A percentile compares a stretch with the other conserved stretches of the same genome.
These are phyloP conservation scores for Artemisia argyi DNA, from an alignment of 129 eudicot species.

Conservation along the genomic window DNA sequence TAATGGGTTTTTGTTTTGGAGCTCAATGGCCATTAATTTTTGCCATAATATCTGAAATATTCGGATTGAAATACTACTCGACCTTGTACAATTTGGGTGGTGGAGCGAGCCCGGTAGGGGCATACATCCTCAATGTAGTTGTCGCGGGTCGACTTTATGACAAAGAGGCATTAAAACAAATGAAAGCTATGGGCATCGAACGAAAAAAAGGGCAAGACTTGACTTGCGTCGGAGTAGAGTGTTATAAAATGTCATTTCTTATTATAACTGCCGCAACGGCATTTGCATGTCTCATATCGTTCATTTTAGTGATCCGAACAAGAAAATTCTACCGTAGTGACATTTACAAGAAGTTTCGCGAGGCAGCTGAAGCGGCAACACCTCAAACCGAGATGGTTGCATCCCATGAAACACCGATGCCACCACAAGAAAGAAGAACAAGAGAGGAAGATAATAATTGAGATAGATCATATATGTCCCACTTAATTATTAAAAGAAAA, in stretches of 20 bases:
- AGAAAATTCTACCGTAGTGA: conserved; percentile 68
- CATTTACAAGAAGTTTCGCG: conserved; percentile 77
- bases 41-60: conserved; percentile 77
- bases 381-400: conserved; percentile 29
- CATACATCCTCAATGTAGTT: conserved; percentile 63
- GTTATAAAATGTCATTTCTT: conserved; percentile 64
- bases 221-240: conserved; percentile 58
- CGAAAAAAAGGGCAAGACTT: conserved; percentile 55
- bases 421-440: conserved; percentile 2
- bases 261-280: conserved; percentile 57
- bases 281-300: conserved; percentile 56
- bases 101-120: conserved; percentile 76
- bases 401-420: conserved; percentile 4
- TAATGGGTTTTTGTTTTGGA: conserved; percentile 86
- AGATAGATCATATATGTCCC: background rate
- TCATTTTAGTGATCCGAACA: conserved; percentile 64
- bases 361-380: conserved; percentile 15
- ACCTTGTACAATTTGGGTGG: conserved; percentile 67
- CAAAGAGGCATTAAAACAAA: conserved; percentile 53
- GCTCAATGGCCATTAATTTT: conserved; percentile 85
- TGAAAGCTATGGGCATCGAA: conserved; percentile 45
- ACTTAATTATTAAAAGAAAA: background rate
- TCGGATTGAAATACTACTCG: conserved; percentile 77
- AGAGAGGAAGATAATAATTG: conserved; percentile 22
- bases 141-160: conserved; percentile 73